A percentile compares a stretch with the other conserved stretches of the same genome.
phyloP scores from a whole-genome alignment of 129 eudicot species.

The Oenanthe sinensis region DNA sequence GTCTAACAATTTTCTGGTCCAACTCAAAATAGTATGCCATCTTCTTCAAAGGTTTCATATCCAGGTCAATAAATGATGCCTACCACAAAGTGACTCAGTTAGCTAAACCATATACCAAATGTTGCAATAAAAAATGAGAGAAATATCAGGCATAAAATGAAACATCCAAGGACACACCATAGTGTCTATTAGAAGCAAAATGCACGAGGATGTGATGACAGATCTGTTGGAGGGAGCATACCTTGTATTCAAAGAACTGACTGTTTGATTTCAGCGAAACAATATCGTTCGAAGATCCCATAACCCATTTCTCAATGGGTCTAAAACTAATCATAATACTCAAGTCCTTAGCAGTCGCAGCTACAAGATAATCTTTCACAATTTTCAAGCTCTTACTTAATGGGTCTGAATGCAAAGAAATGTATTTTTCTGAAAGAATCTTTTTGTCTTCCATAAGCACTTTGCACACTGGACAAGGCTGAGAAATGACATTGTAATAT shows the following conservation, averaged over 20 bases:
- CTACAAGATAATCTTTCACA: constrained; percentile 65
- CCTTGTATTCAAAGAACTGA: constrained; percentile 88
- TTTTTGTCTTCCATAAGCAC: constrained; percentile 33
- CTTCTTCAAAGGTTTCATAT: constrained; percentile 79
- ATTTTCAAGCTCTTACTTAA: constrained; percentile 56
- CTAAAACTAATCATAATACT: constrained; percentile 86
- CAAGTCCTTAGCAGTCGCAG: constrained; percentile 96
- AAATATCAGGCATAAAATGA: neutral
- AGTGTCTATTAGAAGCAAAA: neutral
- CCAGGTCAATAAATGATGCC: constrained; percentile 95
- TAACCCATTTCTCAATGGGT: constrained; percentile 41
- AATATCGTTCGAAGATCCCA: constrained; percentile 32
- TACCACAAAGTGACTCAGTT: constrained; percentile 19
- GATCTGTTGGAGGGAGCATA: constrained; percentile 11
- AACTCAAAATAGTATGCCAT: constrained; percentile 70
- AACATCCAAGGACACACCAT: neutral
- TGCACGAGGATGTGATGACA: neutral
- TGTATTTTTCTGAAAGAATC: constrained; percentile 30
- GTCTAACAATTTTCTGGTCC: constrained; percentile 64
- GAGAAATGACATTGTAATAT: constrained; percentile 73
- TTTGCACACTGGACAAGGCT: constrained; percentile 65
- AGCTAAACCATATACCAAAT: constrained; percentile 20
- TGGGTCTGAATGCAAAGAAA: constrained; percentile 52
- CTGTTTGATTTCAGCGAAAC: constrained; percentile 48
- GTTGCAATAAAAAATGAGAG: constrained; percentile 6